phyloP scores from a whole-genome alignment of 768 basidiomycete species.

The Phanerochaete carnosa region DNA sequence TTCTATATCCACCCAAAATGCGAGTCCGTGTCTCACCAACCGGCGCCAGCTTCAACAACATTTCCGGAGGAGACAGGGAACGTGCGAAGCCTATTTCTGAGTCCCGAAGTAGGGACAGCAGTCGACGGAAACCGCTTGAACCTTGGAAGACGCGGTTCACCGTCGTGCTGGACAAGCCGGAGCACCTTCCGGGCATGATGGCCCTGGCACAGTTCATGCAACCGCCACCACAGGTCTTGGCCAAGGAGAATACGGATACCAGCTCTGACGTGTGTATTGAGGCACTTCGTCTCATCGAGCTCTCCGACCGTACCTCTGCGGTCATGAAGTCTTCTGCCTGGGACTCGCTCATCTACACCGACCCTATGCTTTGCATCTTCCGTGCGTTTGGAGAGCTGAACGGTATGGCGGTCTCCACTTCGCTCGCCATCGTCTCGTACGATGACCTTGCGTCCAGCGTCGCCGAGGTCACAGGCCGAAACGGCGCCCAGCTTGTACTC shows the following conservation, averaged over 20 bases:
- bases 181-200: conserved; percentile 89
- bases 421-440: conserved; percentile 70
- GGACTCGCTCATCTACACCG: conserved; percentile 65
- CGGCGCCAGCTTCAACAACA: conserved; percentile 46
- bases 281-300: conserved; percentile 84
- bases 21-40: conserved; percentile 47
- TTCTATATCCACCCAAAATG: conserved; percentile 62
- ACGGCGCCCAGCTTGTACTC: conserved; percentile 70
- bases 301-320: conserved; percentile 62
- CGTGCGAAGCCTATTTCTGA: background rate
- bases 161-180: conserved; percentile 85
- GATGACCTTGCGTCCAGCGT: conserved; percentile 74
- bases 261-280: conserved; percentile 46
- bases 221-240: conserved; percentile 22
- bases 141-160: conserved; percentile 63
- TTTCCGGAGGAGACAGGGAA: conserved; percentile 33
- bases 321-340: conserved; percentile 64
- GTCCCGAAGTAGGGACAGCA: conserved; percentile 14
- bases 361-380: conserved; percentile 72
- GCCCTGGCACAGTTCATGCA: conserved; percentile 82
- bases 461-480: conserved; percentile 57
- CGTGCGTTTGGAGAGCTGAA: conserved; percentile 74
- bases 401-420: conserved; percentile 58
- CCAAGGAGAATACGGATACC: background rate
- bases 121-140: background rate